Conservation (phyloP, 768 basidiomycete genomes). For the Suillus lakei region DNA sequence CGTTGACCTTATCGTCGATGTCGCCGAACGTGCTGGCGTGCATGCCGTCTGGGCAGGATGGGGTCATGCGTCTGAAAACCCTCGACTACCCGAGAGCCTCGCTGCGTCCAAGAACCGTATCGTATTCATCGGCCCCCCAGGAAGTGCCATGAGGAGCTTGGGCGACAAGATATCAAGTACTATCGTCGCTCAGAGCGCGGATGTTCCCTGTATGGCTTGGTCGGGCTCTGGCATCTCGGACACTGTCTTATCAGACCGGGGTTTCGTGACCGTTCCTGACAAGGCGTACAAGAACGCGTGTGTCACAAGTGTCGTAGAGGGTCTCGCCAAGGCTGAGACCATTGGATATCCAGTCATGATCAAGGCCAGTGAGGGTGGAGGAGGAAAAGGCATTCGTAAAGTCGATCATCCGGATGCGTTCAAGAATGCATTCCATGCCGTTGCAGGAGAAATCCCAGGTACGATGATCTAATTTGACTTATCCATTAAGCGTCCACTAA, state of each 20-base stretch:
- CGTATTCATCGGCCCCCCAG: slow-evolving; percentile 98
- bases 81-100: slow-evolving; percentile 91
- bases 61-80: slow-evolving; percentile 99
- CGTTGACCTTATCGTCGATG: slow-evolving; percentile 97
- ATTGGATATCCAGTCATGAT: slow-evolving; percentile 99
- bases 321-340: slow-evolving; percentile 77
- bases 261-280: slow-evolving; percentile 95
- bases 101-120: slow-evolving; percentile 93
- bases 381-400: slow-evolving; percentile 98
- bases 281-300: slow-evolving; percentile 89
- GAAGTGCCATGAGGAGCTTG: slow-evolving; percentile 97
- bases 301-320: slow-evolving; percentile 86
- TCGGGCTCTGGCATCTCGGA: slow-evolving; percentile 94
- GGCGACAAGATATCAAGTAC: slow-evolving; percentile 99
- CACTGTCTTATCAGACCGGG: slow-evolving; percentile 80
- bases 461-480: slow-evolving; percentile 10
- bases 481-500: slow-evolving; percentile 18
- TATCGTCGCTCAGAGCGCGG: slow-evolving; percentile 95
- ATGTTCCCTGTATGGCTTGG: slow-evolving; percentile 99
- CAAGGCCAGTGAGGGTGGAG: slow-evolving; percentile 98
- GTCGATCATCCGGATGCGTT: slow-evolving; percentile 87
- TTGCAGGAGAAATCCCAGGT: slow-evolving; percentile 97
- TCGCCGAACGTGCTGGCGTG: slow-evolving; percentile 95
- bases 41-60: slow-evolving; percentile 99
- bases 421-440: slow-evolving; percentile 93